phyloP scores from a whole-genome alignment of 2,329 filamentous ascomycete species.

The Venturia effusa region DNA sequence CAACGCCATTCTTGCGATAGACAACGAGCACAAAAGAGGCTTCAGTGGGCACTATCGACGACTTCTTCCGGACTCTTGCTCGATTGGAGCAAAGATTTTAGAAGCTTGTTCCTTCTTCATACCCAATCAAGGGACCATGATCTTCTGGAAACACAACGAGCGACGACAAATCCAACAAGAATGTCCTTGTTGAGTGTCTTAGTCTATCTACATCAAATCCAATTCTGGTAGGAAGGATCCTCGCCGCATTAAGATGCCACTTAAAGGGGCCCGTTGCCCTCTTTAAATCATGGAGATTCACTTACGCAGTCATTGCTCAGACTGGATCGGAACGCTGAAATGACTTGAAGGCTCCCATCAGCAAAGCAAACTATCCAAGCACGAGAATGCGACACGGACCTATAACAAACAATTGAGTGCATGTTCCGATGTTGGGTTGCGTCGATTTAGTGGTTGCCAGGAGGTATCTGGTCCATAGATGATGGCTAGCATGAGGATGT shows the following conservation, averaged over 20 bases:
- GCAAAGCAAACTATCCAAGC: neutral
- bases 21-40: neutral
- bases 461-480: too few relatives aligned
- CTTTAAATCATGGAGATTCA: neutral
- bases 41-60: neutral
- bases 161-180: neutral
- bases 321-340: neutral
- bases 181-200: neutral
- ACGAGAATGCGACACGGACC: neutral
- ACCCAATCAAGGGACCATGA: neutral
- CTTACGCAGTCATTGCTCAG: neutral
- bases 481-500: too few relatives aligned
- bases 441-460: too few relatives aligned
- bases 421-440: neutral
- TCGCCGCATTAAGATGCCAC: neutral
- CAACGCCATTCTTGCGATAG: neutral
- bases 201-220: neutral
- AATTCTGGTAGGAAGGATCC: neutral
- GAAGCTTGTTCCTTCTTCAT: neutral
- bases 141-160: neutral
- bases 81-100: neutral
- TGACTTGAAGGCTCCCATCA: neutral
- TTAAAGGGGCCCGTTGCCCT: neutral
- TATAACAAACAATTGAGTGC: neutral
- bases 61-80: neutral